Conservation (phyloP, 139 green algal genomes). For the Chlorella ohadii region DNA sequence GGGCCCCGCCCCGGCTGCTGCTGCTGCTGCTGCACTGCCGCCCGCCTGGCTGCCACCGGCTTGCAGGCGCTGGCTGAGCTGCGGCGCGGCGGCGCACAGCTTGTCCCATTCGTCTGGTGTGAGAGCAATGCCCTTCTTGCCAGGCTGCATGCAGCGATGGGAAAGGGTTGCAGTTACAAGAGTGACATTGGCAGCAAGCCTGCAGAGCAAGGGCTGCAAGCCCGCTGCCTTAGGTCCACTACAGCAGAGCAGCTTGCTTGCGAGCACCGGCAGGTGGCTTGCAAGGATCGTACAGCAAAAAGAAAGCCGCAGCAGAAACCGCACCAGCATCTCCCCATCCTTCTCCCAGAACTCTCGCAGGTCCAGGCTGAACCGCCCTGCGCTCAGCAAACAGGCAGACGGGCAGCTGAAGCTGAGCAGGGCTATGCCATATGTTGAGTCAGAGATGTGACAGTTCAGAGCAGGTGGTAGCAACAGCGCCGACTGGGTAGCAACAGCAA, state of each 20-base stretch:
- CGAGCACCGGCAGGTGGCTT: too few species aligned
- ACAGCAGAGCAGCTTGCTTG: too few species aligned
- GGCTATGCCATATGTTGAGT: too few species aligned
- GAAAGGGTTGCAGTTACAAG: background rate
- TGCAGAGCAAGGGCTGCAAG: too few species aligned
- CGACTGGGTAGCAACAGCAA: too few species aligned
- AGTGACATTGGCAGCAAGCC: too few species aligned
- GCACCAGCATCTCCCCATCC: conserved; percentile 39
- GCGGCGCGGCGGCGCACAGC: background rate
- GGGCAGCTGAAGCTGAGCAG: too few species aligned
- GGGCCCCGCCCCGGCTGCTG: background rate
- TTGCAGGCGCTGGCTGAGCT: conserved; percentile 5
- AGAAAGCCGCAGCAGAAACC: too few species aligned
- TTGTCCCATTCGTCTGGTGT: conserved; percentile 37
- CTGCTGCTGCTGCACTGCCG: background rate
- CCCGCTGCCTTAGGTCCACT: too few species aligned
- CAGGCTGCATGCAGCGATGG: conserved; percentile 23
- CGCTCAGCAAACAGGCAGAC: background rate
- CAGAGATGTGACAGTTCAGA: too few species aligned
- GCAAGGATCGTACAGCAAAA: too few species aligned
- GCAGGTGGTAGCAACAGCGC: background rate
- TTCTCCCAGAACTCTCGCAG: conserved; percentile 68
- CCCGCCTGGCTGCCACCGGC: background rate
- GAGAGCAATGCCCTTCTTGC: conserved; percentile 65
- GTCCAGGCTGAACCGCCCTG: conserved; percentile 50